Evolutionary conservation across 2,329 filamentous ascomycete species (phyloP), one percentile per base, ranked within the genome.

Genomic region (Celoporthe dispersa): DNA sequence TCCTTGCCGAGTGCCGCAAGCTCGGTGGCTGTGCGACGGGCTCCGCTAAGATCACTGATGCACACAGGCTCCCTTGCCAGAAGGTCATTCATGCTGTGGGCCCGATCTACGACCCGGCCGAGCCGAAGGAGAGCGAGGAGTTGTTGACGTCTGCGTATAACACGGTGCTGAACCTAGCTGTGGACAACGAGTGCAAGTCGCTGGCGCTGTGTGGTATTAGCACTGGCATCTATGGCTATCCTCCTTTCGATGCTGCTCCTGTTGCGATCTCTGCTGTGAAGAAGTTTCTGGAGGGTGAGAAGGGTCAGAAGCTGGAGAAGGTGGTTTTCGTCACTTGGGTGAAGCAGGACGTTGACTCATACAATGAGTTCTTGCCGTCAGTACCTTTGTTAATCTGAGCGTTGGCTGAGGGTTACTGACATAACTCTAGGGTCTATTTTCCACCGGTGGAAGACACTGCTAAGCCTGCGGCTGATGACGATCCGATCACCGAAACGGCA

Each of bases 61-160:
- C 90, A 11, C 94, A 96, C 80, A 76, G 88, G 0, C 83, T 98
- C 33, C 94, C 94, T 0, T 91, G 90, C 76, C 86, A 87, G 70
- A 90, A 92, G 73, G 87, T 98, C 74, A 97, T 98, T 68, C 96
- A 98, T 79, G 89, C 96, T 25, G 95, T 98, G 3, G 96, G 96
- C 0, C 96, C 96, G 0, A 81, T 97, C 39, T 98, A 94, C 80
- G 74, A 82, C 66, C 74, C 75, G 0, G 76, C 79, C 3, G 77
- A 83, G 25, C 77, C 77, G 16, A 75, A 82, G 28, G 79, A 77
- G 14, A 83, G 84, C 67, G 78, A 86, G 81, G 70, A 80, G 77
- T 73, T 91, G 59, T 81, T 91, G 33, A 77, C 78, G 22, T 80
- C 81, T 64, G 90, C 94, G 81, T 99, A 99, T 78, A 83, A 83